These are phyloP conservation scores for Leccinum rimulosum DNA, from an alignment of 768 basidiomycete species.

Conservation along the genomic window DNA sequence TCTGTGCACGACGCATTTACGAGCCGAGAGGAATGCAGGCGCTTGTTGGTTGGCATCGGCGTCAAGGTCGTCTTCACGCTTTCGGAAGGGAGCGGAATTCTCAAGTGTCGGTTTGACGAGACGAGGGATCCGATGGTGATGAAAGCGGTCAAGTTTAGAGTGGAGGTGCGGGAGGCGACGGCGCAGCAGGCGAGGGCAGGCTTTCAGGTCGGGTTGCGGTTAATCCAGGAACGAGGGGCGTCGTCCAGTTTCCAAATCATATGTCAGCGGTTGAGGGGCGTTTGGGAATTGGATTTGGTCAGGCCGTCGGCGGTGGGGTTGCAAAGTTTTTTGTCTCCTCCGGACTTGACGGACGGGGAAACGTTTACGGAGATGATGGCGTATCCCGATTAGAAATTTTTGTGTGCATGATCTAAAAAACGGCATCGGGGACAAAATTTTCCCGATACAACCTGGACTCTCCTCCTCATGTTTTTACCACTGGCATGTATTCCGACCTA, in stretches of 20 bases:
- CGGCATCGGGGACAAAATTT: too few relatives aligned
- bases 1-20: constrained; percentile 59
- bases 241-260: constrained; percentile 77
- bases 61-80: constrained; percentile 66
- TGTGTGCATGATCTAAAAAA: constrained; percentile 16
- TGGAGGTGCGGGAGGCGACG: constrained; percentile 59
- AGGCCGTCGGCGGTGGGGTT: constrained; percentile 11
- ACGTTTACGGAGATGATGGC: constrained; percentile 33
- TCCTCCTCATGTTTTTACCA: too few relatives aligned
- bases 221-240: constrained; percentile 87
- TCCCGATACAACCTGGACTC: too few relatives aligned
- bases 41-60: constrained; percentile 69
- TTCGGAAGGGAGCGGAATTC: constrained; percentile 57
- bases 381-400: constrained; percentile 27
- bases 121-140: constrained; percentile 51
- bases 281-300: constrained; percentile 66
- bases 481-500: too few relatives aligned
- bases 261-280: constrained; percentile 58
- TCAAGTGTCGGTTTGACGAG: constrained; percentile 79
- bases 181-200: constrained; percentile 42
- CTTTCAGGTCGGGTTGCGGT: constrained; percentile 56
- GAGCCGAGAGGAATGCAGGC: constrained; percentile 72
- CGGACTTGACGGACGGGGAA: constrained; percentile 27
- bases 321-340: constrained; percentile 27
- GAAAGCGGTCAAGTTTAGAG: constrained; percentile 79